Conservation (phyloP, 1,284 basidiomycete species). For the Marasmius sp. region DNA sequence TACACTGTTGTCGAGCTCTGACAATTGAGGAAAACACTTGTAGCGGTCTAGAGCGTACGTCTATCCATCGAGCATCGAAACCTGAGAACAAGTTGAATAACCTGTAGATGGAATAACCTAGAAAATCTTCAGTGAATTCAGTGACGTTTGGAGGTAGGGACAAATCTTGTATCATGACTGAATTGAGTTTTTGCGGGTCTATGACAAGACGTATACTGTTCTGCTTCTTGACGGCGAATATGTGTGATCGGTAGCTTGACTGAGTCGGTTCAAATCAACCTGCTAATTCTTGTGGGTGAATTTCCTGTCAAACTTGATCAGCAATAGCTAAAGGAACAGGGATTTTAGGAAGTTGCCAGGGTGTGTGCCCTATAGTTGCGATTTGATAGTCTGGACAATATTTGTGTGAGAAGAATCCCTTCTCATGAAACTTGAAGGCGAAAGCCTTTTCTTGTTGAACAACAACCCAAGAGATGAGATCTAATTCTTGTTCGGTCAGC, state of each 20-base stretch:
- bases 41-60: background rate
- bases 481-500: slow-evolving; percentile 17
- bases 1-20: background rate
- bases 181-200: slow-evolving; percentile 32
- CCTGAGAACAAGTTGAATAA: slow-evolving; percentile 24
- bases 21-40: background rate
- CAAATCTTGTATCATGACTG: slow-evolving; percentile 28
- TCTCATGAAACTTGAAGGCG: slow-evolving; percentile 26
- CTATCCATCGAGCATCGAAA: background rate
- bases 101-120: slow-evolving; percentile 25
- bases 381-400: slow-evolving; percentile 36
- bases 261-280: no score
- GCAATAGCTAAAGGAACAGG: slow-evolving; percentile 15
- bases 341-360: slow-evolving; percentile 2
- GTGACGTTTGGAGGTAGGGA: slow-evolving; percentile 27
- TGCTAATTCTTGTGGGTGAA: background rate
- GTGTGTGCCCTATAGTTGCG: slow-evolving; percentile 10
- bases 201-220: slow-evolving; percentile 27
- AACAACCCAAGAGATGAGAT: slow-evolving; percentile 14
- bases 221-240: slow-evolving; percentile 34
- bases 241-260: slow-evolving; percentile 28
- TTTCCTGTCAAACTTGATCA: background rate
- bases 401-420: slow-evolving; percentile 27
- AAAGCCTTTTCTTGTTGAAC: slow-evolving; percentile 15
- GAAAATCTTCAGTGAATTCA: slow-evolving; percentile 31